Percentiles rank a stretch among this genome's conserved stretches.
Evolutionary conservation across 2,329 filamentous ascomycete species (phyloP).

Genomic region (Stemphylium vesicarium): DNA sequence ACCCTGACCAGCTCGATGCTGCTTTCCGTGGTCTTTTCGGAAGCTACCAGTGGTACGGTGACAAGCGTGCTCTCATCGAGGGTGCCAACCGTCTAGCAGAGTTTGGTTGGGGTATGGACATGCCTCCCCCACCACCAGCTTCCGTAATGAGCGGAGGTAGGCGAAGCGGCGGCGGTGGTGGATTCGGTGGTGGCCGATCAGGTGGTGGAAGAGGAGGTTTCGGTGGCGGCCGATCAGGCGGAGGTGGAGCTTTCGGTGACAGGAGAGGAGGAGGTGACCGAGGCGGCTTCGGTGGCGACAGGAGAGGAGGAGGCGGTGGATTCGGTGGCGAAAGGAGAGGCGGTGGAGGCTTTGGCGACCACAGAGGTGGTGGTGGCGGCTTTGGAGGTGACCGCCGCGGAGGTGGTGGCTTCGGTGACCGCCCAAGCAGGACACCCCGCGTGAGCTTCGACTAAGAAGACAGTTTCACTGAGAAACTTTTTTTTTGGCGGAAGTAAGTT

Average conservation of each 20-base stretch:
- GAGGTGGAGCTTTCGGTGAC: constrained; percentile 12
- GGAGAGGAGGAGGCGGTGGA: constrained; percentile 19
- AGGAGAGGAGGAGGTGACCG: constrained; percentile 6
- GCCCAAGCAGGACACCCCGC: constrained; percentile 20
- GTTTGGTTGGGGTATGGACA: constrained; percentile 55
- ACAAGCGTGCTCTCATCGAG: constrained; percentile 52
- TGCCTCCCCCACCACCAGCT: constrained; percentile 45
- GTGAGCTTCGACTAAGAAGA: constrained; percentile 7
- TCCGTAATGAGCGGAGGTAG: constrained; percentile 23
- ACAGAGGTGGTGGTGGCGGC: constrained; percentile 26
- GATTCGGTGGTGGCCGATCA: constrained; percentile 7
- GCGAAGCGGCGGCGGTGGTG: constrained; percentile 20
- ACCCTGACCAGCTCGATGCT: constrained; percentile 51
- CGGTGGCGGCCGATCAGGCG: constrained; percentile 7
- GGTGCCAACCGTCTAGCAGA: constrained; percentile 54
- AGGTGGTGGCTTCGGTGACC: constrained; percentile 23
- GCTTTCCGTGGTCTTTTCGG: constrained; percentile 67
- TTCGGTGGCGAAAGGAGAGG: constrained; percentile 15
- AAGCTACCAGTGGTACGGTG: constrained; percentile 52
- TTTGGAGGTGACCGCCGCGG: constrained; percentile 14
- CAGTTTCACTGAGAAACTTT: neutral
- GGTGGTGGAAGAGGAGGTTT: constrained; percentile 3
- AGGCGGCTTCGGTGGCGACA: constrained; percentile 18
- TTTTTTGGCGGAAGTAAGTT: neutral
- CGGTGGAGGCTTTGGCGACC: constrained; percentile 23